Percentiles rank a stretch among this genome's conserved stretches.
Conservation (phyloP, 1,284 basidiomycete species). For the Sanguinoderma infundibulare region DNA sequence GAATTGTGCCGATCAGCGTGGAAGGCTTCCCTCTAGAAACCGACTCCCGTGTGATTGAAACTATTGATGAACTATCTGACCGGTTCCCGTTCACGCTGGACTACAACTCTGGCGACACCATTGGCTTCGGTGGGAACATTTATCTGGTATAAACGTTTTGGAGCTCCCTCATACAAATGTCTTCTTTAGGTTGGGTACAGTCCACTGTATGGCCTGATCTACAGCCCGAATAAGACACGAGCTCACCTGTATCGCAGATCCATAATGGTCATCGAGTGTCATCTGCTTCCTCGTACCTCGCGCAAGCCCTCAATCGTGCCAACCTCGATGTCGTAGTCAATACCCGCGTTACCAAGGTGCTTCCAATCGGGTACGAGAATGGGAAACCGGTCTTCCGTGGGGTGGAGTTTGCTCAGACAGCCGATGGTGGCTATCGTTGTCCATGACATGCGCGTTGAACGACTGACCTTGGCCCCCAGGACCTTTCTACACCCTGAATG, state of each 20-base stretch:
- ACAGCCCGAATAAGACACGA: neutral
- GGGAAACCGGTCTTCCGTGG: conserved; percentile 32
- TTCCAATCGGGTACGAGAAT: conserved; percentile 28
- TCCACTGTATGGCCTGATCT: neutral
- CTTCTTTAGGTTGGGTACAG: conserved; percentile 35
- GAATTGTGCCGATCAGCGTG: conserved; percentile 29
- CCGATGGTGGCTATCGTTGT: conserved; percentile 18
- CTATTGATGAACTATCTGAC: conserved; percentile 34
- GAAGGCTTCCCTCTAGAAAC: conserved; percentile 36
- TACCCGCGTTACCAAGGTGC: conserved; percentile 41
- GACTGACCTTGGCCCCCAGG: neutral
- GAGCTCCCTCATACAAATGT: neutral
- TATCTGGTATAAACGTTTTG: neutral
- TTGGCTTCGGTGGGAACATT: conserved; percentile 40
- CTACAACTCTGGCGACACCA: conserved; percentile 40
- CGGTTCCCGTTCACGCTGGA: conserved; percentile 47
- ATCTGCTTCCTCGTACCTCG: conserved; percentile 35
- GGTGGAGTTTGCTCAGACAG: conserved; percentile 36
- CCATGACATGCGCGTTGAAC: neutral
- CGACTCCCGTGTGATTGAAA: conserved; percentile 37
- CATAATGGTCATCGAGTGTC: conserved; percentile 34
- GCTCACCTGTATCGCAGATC: neutral
- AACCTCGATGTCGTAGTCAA: conserved; percentile 47
- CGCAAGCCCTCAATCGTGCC: conserved; percentile 32
- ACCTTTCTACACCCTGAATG: conserved; percentile 22